phyloP scores from a whole-genome alignment of 495 filamentous ascomycete genomes.

The Xylaria venustula region DNA sequence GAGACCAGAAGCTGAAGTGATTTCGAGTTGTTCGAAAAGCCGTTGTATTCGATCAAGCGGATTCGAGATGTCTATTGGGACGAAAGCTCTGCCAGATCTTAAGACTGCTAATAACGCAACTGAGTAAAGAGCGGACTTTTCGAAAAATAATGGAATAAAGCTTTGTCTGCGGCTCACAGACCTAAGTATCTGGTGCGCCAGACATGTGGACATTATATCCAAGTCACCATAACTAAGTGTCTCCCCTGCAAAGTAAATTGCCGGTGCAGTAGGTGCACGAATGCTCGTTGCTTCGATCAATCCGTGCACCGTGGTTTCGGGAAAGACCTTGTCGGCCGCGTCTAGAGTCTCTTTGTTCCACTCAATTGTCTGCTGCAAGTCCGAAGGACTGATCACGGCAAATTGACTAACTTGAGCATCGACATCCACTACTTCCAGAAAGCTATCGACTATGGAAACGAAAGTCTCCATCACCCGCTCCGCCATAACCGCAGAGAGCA shows the following conservation, averaged over 20 bases:
- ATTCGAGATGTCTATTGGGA: background rate
- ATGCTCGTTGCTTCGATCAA: background rate
- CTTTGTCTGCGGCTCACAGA: background rate
- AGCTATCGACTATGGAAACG: background rate
- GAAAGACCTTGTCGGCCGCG: no score
- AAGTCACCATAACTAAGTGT: slow-evolving; percentile 1
- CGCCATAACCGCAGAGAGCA: background rate
- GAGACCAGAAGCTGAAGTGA: background rate
- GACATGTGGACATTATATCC: background rate
- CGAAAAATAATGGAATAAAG: background rate
- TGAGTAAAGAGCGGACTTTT: background rate
- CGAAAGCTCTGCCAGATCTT: background rate
- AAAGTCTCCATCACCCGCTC: slow-evolving; percentile 1
- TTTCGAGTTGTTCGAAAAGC: background rate
- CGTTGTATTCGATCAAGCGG: background rate
- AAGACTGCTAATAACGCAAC: background rate
- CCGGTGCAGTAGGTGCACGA: background rate
- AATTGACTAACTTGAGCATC: background rate
- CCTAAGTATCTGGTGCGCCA: background rate
- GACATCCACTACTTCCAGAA: background rate
- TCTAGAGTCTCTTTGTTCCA: background rate
- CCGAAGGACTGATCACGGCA: background rate
- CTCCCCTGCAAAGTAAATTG: background rate
- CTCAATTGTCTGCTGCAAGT: background rate
- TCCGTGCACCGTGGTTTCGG: background rate